phyloP scores from a whole-genome alignment of 1,284 basidiomycete genomes.

The Volvariella volvacea region DNA sequence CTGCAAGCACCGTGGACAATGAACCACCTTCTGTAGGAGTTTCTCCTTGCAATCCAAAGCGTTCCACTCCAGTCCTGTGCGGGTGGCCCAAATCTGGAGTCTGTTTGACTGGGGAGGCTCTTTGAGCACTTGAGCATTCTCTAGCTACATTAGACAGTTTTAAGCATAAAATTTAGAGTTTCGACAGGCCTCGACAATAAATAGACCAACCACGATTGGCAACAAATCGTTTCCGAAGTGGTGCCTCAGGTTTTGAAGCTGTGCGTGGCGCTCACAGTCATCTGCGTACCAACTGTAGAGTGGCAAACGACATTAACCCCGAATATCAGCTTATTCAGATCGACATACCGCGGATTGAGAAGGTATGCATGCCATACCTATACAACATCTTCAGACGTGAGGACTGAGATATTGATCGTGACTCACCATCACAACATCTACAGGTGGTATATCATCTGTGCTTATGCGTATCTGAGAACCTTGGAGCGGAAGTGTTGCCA shows the following conservation, averaged over 20 bases:
- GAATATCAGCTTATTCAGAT: no score
- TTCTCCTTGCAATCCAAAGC: not conserved
- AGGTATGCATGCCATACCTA: slow-evolving; percentile 43
- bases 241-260: slow-evolving; percentile 16
- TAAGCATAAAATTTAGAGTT: no score
- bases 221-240: slow-evolving; percentile 21
- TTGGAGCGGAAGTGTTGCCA: no score
- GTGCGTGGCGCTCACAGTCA: slow-evolving; percentile 25
- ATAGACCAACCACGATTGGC: no score
- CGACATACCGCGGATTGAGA: slow-evolving; percentile 34
- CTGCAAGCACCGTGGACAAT: slow-evolving; percentile 26
- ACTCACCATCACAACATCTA: slow-evolving; percentile 38
- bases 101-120: no score
- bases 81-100: no score
- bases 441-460: slow-evolving; percentile 28
- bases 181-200: no score
- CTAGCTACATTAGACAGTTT: no score
- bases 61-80: no score
- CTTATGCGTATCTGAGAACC: slow-evolving; percentile 11
- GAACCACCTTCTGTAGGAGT: slow-evolving; percentile 17
- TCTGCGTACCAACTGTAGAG: slow-evolving; percentile 32
- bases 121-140: no score
- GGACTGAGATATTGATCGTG: not conserved
- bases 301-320: no score
- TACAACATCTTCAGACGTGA: not conserved